Evolutionary conservation across 208 protist genomes (phyloP).

Genomic region (Vickermania spadyakhi): DNA sequence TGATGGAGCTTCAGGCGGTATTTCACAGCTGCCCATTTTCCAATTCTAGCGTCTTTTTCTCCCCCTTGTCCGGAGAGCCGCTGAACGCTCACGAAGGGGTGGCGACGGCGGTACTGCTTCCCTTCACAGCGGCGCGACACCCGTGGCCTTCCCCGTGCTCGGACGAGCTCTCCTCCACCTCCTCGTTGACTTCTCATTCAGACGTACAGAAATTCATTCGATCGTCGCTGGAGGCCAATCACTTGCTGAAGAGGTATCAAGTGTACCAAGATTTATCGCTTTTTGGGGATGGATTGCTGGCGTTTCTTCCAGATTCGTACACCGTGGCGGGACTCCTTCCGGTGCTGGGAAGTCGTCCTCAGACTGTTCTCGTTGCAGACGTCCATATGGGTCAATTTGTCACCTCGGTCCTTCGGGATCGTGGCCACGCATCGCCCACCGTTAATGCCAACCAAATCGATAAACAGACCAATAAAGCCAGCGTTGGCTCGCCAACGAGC

Average conservation of each 20-base stretch:
- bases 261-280: slow-evolving; percentile 35
- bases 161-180: too few species aligned
- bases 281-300: slow-evolving; percentile 21
- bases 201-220: background rate
- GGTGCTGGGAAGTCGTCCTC: slow-evolving; percentile 5
- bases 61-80: background rate
- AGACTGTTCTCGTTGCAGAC: background rate
- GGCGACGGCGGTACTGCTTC: background rate
- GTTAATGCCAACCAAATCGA: too few species aligned
- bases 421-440: background rate
- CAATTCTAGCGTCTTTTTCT: background rate
- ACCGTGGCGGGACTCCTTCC: slow-evolving; percentile 3
- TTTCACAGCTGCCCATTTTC: background rate
- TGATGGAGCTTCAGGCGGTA: background rate
- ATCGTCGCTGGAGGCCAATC: background rate
- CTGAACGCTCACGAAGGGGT: background rate
- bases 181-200: background rate
- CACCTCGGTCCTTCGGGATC: background rate
- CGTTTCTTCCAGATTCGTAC: background rate
- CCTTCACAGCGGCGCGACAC: background rate
- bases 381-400: background rate
- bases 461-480: background rate
- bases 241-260: slow-evolving; percentile 15
- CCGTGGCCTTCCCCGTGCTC: too few species aligned
- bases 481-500: background rate